Evolutionary conservation across 352 stramenopile genomes (phyloP), one percentile per base, ranked within the genome.

Genomic region (Phytophthora pluvialis): DNA sequence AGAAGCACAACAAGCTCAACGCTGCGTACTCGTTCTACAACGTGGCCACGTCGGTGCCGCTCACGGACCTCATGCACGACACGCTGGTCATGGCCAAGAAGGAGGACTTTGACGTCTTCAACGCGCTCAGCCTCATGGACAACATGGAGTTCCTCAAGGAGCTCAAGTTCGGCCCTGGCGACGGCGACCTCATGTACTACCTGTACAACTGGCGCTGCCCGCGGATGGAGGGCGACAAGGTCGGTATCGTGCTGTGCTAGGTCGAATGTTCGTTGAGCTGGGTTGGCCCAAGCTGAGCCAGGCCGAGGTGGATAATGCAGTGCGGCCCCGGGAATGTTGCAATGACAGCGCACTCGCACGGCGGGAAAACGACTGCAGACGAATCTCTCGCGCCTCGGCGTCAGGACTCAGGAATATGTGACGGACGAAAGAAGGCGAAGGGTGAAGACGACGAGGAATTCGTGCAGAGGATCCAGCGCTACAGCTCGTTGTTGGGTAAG

Each of bases 21-120:
- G 98, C 98, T 1, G 97, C 94, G n/a, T 99, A 99, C 78, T 98
- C 92, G 53, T 99, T 98, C 67, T 99, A 99, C 84, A 99, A 99
- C 64, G 81, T 91, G 47, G 84, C 83, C 29, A 93, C 73, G 13
- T 86, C 72, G 18, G 75, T 84, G 53, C 47, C 72, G 25, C 70
- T 88, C 13, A 64, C 64, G 32, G 25, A 86, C 15, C 66, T 88
- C 31, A 89, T 88, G 72, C 60, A 78, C 44, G 74, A 84, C 60
- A 69, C 74, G 36, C 75, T 91, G 32, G 67, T 90, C 43, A 78
- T 91, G 69, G 79, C 83, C 63, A 90, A 88, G 64, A 62, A 82
- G 35, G 61, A 73, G 35, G 55, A 80, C 50, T 78, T 87, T 58
- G 83, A 91, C 55, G 83, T 91, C 29, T 91, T 91, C 52, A 91